Evolutionary conservation across 768 basidiomycete genomes (phyloP), one percentile per base, ranked within the genome.

Genomic region (Leucosporidium scottii): DNA sequence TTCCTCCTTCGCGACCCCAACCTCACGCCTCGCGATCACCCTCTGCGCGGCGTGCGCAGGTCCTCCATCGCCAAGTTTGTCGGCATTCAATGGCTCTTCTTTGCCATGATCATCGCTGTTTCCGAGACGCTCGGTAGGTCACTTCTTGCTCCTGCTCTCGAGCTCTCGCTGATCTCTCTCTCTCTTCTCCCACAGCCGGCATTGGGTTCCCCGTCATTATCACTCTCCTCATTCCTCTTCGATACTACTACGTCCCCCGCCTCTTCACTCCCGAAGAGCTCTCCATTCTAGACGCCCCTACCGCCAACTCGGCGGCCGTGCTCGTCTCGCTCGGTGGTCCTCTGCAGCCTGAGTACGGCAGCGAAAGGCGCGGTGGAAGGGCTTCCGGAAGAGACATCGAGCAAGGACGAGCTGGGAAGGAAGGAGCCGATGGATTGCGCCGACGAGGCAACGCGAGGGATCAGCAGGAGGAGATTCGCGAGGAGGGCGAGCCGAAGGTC

Each of bases 141-240:
- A 13, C 39, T 36, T 66, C 39, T 21, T 2, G 21, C n/a, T 6
- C 60, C 47, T 48, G 9, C 44, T 56, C 30, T n/a, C 55, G 23
- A 4, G 23, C 31, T 0, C 0, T 36, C 34, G 34, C 34, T 44
- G 6, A 18, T 18, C 10, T 18, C 13, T 34, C 28, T 8, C 1
- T 27, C 50, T 57, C 65, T 12, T 18, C 64, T 49, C 20, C 66
- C 76, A 34, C 34, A 87, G 92, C 89, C 51, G 91, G 91, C 6
- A 91, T 94, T 66, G 91, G 87, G 0, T 96, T 96, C 77, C 91
- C 93, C 0, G 82, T 94, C 60, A 85, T 96, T 74, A 93, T 94
- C 74, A 84, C 90, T 76, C 78, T 90, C 49, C 82, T 96, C 20
- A 82, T 94, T 28, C 93, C 93, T 0, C 68, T 93, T 18, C 83